These are phyloP conservation scores for Lantana camara DNA, from an alignment of 257 asterid genomes.

Conservation along the genomic window DNA sequence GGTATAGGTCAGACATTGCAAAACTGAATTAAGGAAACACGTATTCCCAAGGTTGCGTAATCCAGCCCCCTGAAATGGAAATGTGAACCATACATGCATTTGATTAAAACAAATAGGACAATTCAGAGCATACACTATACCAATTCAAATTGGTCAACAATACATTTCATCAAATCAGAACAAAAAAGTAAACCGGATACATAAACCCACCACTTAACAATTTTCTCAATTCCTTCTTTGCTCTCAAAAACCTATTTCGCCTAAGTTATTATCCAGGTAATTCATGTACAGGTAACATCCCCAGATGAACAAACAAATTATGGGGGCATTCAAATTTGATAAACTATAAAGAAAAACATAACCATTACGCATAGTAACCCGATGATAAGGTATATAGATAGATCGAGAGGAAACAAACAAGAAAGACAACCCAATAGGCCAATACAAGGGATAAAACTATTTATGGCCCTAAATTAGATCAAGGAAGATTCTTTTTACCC, in stretches of 20 bases:
- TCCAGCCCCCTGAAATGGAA: slow-evolving; percentile 89
- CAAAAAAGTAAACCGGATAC: neutral
- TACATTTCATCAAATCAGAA: neutral
- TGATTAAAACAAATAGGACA: slow-evolving; percentile 1
- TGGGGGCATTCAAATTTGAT: neutral
- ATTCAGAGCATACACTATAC: neutral
- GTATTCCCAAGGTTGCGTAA: slow-evolving; percentile 97
- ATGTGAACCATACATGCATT: slow-evolving; percentile 24
- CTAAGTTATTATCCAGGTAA: neutral
- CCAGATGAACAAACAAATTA: neutral
- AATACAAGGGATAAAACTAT: neutral
- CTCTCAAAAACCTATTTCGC: slow-evolving; percentile 4
- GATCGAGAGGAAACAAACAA: neutral
- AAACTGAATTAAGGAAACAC: slow-evolving; percentile 88
- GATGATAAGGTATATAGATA: neutral
- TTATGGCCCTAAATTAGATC: neutral
- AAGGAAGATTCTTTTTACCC: neutral
- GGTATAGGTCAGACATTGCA: slow-evolving; percentile 95
- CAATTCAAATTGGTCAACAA: neutral
- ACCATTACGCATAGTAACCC: neutral
- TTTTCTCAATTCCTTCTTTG: neutral
- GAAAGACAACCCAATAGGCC: neutral
- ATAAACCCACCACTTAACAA: neutral
- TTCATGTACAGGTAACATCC: neutral
- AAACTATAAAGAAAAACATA: neutral